Evolutionary conservation across 768 basidiomycete genomes (phyloP), one percentile per base, ranked within the genome.

Genomic region (Rhizopogon roseolus): DNA sequence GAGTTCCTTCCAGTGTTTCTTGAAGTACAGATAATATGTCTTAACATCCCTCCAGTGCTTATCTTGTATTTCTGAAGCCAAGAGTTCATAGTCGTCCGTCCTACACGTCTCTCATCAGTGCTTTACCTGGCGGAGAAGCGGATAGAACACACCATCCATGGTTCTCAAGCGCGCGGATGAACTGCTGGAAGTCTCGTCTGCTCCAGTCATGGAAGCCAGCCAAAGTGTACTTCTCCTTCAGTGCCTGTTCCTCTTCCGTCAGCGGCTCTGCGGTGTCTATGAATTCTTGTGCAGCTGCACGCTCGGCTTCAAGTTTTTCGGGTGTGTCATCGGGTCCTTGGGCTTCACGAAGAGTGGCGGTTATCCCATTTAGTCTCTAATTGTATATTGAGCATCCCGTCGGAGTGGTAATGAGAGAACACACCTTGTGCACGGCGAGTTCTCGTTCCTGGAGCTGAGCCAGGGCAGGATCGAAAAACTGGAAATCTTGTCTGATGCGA

Each of bases 221-320:
- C 32, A 76, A 77, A 6, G 84, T 81, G 29, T 89, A 82, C 42
- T 78, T 80, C 29, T 96, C 93, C 72, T 96, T 98, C 65, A 82
- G 76, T 5, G 81, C 79, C 57, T 81, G 71, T 63, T 99, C 95
- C 44, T 92, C 91, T 60, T 98, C 95, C 0, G 86, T 94, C 38
- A 98, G 75, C 1, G 90, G 88, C 59, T 93, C 93, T 37, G 96
- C 96, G 91, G 77, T 86, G 65, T 98, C 92, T 54, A 98, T 97
- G 55, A 85, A 81, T 36, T 88, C 86, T 64, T 98, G 96, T 16
- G 90, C 91, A 3, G 78, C 81, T 38, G 70, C 67, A 2, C 87
- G 81, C 63, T 96, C 93, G 16, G 84, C 85, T 65, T 97, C 94
- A 8, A 94, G 76, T 57, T 83, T 82, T 62, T 98, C 96, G 0